A percentile compares a stretch with the other conserved stretches of the same genome.
Evolutionary conservation across 73 alveolate species (phyloP).

Genomic region (Durusdinium trenchii): DNA sequence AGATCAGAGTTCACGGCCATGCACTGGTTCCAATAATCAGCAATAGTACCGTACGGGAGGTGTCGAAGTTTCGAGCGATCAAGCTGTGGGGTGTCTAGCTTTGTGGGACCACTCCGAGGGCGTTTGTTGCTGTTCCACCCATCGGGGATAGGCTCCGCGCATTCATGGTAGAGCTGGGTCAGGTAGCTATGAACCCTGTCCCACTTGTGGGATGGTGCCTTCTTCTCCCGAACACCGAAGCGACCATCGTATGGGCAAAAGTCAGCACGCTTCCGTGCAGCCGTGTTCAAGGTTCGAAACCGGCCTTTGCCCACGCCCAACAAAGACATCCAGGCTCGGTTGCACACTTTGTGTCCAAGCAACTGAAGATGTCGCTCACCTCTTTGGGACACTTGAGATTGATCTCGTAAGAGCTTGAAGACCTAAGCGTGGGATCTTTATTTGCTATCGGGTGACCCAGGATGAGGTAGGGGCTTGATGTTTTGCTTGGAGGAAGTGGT

Average conservation of each 20-base stretch:
- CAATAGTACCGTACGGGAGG: neutral
- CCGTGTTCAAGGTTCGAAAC: neutral
- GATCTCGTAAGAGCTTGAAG: neutral
- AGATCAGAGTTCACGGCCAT: neutral
- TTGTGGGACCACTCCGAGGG: neutral
- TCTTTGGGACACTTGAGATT: neutral
- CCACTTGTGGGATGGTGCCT: neutral
- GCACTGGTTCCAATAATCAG: neutral
- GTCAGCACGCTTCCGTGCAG: neutral
- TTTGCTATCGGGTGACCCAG: too few relatives aligned
- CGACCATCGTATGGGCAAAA: constrained; percentile 28
- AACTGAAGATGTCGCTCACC: neutral
- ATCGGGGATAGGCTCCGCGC: constrained; percentile 20
- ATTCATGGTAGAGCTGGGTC: neutral
- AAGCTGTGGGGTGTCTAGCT: neutral
- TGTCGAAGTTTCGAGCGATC: neutral
- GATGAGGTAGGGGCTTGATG: too few relatives aligned
- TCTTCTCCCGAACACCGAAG: neutral
- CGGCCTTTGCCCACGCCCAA: neutral
- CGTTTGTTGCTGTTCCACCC: constrained; percentile 32
- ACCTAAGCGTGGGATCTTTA: too few relatives aligned
- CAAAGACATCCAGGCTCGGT: neutral
- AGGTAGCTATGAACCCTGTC: neutral
- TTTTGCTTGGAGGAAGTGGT: neutral
- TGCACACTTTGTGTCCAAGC: neutral